Percentiles rank a stretch among this genome's conserved stretches.
phyloP scores from a whole-genome alignment of 176 grass and related monocot species.

The Cenchrus fungigraminus region DNA sequence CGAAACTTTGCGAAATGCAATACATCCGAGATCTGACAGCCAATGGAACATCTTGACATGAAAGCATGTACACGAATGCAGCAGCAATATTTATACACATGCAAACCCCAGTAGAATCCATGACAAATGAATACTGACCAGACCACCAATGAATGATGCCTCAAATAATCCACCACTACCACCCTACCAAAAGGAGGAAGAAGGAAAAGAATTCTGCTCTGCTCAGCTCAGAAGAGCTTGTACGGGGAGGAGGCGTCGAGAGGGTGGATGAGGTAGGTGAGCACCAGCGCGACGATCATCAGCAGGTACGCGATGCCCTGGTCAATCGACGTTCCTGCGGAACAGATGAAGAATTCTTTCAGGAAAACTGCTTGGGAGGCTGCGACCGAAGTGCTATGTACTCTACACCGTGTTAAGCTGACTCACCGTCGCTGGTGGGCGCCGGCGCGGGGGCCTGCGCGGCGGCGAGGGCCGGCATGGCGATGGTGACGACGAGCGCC shows the following conservation, averaged over 20 bases:
- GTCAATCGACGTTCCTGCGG: conserved; percentile 55
- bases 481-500: conserved; percentile 39
- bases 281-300: conserved; percentile 67
- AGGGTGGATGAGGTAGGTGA: conserved; percentile 77
- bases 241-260: conserved; percentile 56
- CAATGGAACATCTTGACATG: neutral
- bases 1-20: neutral
- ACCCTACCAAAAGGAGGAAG: neutral
- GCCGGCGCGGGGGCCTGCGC: conserved; percentile 63
- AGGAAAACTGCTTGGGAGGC: neutral
- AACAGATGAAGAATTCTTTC: neutral
- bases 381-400: too few species aligned
- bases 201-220: neutral
- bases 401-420: too few species aligned
- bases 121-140: neutral
- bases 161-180: conserved; percentile 26
- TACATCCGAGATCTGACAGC: neutral
- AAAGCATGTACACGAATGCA: neutral
- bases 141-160: neutral
- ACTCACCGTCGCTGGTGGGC: conserved; percentile 66
- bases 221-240: conserved; percentile 61
- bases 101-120: conserved; percentile 3
- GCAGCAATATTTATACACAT: conserved; percentile 17
- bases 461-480: neutral
- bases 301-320: conserved; percentile 61